Base-by-base conservation (phyloP, 768 basidiomycete species). In the Termitomyces sp. region DNA sequence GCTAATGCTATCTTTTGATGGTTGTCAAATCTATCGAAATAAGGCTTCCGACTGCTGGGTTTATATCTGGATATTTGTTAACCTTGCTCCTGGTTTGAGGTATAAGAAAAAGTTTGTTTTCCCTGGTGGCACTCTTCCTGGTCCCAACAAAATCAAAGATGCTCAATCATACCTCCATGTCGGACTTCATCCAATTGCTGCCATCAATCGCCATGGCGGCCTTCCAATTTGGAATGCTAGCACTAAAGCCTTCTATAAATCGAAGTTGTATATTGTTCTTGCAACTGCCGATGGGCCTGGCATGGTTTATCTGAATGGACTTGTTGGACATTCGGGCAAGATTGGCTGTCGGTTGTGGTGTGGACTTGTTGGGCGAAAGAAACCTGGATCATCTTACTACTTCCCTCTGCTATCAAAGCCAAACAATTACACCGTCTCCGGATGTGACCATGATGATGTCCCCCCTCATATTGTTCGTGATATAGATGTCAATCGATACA, bases 21-120 rank as follows among this genome's bases (percentile, higher is more conserved):
- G 75, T 11, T 68, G 69, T 0, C 75, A 76, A 50, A 64, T 76
- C 0, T 74, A 72, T 12, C 9, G 54, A 6, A 63, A 63, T 49
- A 74, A 75, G 61, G 52, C 42, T 16, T 75, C 27, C 4, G 27
- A 27, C 27, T 27, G 27, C 27, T 27, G 27, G 27, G 4, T 27
- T 4, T 27, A 27, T 27, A 27, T 27, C 27, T 27, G 27, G 27
- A 27, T 27, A 1, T 27, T 27, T 27, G 27, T 27, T 27, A 27
- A 27, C 4, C 27, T 27, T 27, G 27, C 27, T 27, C 27, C 27
- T 27, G 27, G 27, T 4, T 27, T 4, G 1, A 27, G 27, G 4
- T 27, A 27, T 4, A 27, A 27, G 27, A 27, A 27, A 27, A 27
- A 27, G 4, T 27, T 27, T 27, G 27, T 27, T 27, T 27, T 27